Conservation (phyloP, 2,329 filamentous ascomycete species). For the Claviceps digitariae region DNA sequence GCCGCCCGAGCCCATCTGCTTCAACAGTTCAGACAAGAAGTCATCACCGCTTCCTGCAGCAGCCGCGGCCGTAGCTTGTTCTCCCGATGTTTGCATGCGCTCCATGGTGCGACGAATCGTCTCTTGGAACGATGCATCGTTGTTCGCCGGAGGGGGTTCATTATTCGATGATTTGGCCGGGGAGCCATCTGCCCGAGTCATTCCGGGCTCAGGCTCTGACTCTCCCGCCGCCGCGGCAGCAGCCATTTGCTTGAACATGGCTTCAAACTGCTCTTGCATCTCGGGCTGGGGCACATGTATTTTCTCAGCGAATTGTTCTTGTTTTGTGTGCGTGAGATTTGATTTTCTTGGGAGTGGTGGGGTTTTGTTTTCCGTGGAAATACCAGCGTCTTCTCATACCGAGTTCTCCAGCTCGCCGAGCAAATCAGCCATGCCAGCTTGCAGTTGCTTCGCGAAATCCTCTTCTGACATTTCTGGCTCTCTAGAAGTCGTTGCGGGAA, state of each 20-base stretch:
- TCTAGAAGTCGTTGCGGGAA: conserved; percentile 8
- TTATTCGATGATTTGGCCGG: conserved; percentile 3
- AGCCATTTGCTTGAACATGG: conserved; percentile 60
- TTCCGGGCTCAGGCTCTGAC: neutral
- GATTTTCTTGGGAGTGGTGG: too few species aligned
- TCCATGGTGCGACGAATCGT: conserved; percentile 92
- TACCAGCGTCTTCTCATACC: conserved; percentile 22
- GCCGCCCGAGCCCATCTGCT: conserved; percentile 54
- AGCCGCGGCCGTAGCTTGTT: conserved; percentile 69
- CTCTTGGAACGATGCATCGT: conserved; percentile 65
- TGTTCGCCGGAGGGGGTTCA: conserved; percentile 22
- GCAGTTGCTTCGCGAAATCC: conserved; percentile 74
- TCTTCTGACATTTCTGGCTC: conserved; percentile 47
- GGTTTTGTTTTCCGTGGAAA: neutral
- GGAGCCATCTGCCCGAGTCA: conserved; percentile 3
- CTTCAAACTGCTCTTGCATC: conserved; percentile 67
- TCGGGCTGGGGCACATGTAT: conserved; percentile 34
- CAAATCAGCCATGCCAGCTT: conserved; percentile 77
- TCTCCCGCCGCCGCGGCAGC: conserved; percentile 29
- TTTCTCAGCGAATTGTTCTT: neutral
- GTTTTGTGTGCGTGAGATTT: too few species aligned
- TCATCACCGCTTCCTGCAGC: conserved; percentile 58
- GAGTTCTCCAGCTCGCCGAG: conserved; percentile 56
- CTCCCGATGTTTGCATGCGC: conserved; percentile 81
- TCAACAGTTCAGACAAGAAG: conserved; percentile 82